Evolutionary conservation across 1,284 basidiomycete species (phyloP), one percentile per base, ranked within the genome.

Genomic region (Puccinia polysora): DNA sequence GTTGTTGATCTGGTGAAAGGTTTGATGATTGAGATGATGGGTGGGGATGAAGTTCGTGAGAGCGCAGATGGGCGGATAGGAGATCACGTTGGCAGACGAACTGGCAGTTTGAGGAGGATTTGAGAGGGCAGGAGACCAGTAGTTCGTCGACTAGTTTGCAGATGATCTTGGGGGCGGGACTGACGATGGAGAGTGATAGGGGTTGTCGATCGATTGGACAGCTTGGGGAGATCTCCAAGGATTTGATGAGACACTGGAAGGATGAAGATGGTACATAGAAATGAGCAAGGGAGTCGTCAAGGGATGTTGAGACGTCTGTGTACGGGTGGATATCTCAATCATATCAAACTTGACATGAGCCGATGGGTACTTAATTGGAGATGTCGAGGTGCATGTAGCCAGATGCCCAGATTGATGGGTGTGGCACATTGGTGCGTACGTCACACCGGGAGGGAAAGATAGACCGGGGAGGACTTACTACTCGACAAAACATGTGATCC

Each of bases 141-240:
- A 76, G 64, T 60, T 76, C 74, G 14, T 69, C 75, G 28, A 75
- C 40, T 34, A 76, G 36, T 8, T 76, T 69, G 12, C 43, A n/a
- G 7, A 76, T 55, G 23, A 75, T 65, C n/a, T 75, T 56, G 2
- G 75, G 76, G 1, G 74, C 72, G 1, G 43, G 38, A 8, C 45
- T 47, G 23, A 69, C 55, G 0, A 59, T 23, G 8, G 67, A 69
- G 30, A 69, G 53, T 38, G 32, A 38, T 45, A 76, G 55, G 1
- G 71, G 73, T 8, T 60, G 30, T 23, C 75, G 71, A 68, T 75
- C 74, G 45, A 76, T 74, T 23, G 76, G 76, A 49, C 76, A 76
- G 10, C 69, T 70, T 18, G 68, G 50, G 6, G 74, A 58, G 4
- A 71, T 18, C 30, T 64, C 69, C 55, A 76, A 59, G 4, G 76